Evolutionary conservation across 139 green algal genomes (phyloP), one percentile per base, ranked within the genome.

Genomic region (Coccomyxa sp.): DNA sequence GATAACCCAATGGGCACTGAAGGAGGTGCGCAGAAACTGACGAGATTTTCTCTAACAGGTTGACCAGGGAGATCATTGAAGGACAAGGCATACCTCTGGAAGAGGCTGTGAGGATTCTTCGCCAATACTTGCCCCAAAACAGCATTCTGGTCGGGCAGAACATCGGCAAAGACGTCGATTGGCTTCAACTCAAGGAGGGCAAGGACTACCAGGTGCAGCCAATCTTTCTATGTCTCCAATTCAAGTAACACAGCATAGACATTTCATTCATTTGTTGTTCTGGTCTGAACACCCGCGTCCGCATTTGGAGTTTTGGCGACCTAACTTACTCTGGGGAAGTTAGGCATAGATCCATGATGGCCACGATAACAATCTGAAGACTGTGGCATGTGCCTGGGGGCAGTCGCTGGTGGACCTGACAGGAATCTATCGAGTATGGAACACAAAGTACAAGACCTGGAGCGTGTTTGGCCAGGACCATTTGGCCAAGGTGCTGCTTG

Each of bases 81-180:
- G 38, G 57, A 59, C 84, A 92, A 32, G 95, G 95, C 63, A 88
- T 97, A 14, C 80, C 91, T 0, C 86, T 98, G 28, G 82, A 85
- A n/a, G 66, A 94, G 27, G 94, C 90, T 51, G 28, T 96, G 63
- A 58, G 71, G 25, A 77, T 84, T 25, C 87, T 98, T 57, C 83
- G 82, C 0, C n/a, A 76, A 11, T 71, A 77, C 13, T 89, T 98
- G 66, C 95, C 95, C 0, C 32, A 38, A 0, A 67, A 87, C 28
- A 91, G 91, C 10, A 87, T 95, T 10, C 89, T 98, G 27, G 92
- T 98, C 28, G 95, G 95, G 0, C 94, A 98, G 81, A 97, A 94
- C 89, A 96, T 98, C 30, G 17, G 80, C 12, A 89, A 96, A 84
- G 95, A 98, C 80, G 90, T 98, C 1, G 45, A 92, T 76, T 98